phyloP scores from a whole-genome alignment of 1,139 yeast species.

The Debaryomyces singareniensis region DNA sequence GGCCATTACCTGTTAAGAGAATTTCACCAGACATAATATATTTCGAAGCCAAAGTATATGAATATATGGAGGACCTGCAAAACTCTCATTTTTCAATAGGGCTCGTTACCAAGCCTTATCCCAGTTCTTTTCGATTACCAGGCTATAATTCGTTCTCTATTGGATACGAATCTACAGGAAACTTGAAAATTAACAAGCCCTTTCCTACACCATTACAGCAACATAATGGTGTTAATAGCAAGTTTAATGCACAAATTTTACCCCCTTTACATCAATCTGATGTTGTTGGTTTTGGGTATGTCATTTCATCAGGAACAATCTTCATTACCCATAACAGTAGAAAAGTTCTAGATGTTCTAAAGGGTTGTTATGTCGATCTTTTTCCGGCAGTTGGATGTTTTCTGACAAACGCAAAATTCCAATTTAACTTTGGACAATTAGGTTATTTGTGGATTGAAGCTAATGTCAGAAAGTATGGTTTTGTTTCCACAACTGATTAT shows the following conservation, averaged over 20 bases:
- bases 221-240: constrained; percentile 41
- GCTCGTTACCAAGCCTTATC: constrained; percentile 82
- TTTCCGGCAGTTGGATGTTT: constrained; percentile 88
- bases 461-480: constrained; percentile 87
- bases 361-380: constrained; percentile 70
- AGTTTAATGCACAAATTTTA: constrained; percentile 58
- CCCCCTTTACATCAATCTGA: constrained; percentile 81
- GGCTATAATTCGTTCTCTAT: constrained; percentile 79
- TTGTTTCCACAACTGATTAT: constrained; percentile 58
- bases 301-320: constrained; percentile 71
- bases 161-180: constrained; percentile 84
- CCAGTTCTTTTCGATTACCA: constrained; percentile 73
- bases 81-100: constrained; percentile 67
- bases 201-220: constrained; percentile 45
- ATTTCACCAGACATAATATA: constrained; percentile 55
- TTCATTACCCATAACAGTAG: constrained; percentile 91
- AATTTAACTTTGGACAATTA: constrained; percentile 81
- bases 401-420: constrained; percentile 64
- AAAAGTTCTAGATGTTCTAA: constrained; percentile 75
- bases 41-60: constrained; percentile 64
- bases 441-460: constrained; percentile 96
- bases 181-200: constrained; percentile 76
- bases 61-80: constrained; percentile 26
- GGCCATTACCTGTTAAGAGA: constrained; percentile 56
- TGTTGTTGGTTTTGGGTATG: constrained; percentile 87